A percentile compares a stretch with the other conserved stretches of the same genome.
phyloP scores from a whole-genome alignment of 2,329 filamentous ascomycete species.

The Escovopsis weberi region DNA sequence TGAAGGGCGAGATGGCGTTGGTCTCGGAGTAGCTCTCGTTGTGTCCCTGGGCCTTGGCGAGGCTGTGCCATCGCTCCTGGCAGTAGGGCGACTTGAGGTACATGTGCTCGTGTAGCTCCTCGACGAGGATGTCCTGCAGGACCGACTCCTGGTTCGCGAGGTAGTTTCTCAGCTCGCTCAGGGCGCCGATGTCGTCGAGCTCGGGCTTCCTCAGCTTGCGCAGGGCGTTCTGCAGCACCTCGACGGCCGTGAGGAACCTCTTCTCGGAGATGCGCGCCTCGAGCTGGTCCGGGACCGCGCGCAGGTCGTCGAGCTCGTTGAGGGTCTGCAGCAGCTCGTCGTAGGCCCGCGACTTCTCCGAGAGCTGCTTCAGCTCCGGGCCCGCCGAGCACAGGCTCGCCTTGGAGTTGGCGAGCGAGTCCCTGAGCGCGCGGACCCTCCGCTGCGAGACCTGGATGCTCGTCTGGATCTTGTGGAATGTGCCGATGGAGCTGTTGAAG shows the following conservation, averaged over 20 bases:
- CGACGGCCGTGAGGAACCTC: constrained; percentile 81
- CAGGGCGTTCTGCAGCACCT: constrained; percentile 77
- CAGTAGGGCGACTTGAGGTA: constrained; percentile 98
- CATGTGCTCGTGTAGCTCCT: constrained; percentile 91
- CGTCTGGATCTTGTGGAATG: constrained; percentile 94
- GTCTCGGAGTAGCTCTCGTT: constrained; percentile 34
- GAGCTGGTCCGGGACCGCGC: constrained; percentile 77
- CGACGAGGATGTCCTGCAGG: constrained; percentile 87
- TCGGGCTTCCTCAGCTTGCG: constrained; percentile 74
- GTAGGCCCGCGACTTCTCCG: constrained; percentile 76
- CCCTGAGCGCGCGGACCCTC: constrained; percentile 67
- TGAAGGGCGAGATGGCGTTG: constrained; percentile 37
- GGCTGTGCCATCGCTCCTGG: constrained; percentile 83
- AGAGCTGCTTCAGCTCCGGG: constrained; percentile 81
- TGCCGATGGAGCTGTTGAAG: constrained; percentile 97
- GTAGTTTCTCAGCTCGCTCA: constrained; percentile 75
- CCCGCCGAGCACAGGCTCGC: constrained; percentile 70
- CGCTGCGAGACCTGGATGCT: constrained; percentile 83
- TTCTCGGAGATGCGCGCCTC: constrained; percentile 95
- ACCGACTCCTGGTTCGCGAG: constrained; percentile 85
- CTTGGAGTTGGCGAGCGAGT: constrained; percentile 70
- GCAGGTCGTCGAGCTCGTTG: constrained; percentile 72
- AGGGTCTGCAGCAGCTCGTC: constrained; percentile 78
- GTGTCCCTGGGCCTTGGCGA: constrained; percentile 51
- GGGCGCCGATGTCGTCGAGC: constrained; percentile 77